A percentile compares a stretch with the other conserved stretches of the same genome.
These are phyloP conservation scores for Ogataea populi-albae DNA, from an alignment of 805 yeast genomes.

Conservation along the genomic window DNA sequence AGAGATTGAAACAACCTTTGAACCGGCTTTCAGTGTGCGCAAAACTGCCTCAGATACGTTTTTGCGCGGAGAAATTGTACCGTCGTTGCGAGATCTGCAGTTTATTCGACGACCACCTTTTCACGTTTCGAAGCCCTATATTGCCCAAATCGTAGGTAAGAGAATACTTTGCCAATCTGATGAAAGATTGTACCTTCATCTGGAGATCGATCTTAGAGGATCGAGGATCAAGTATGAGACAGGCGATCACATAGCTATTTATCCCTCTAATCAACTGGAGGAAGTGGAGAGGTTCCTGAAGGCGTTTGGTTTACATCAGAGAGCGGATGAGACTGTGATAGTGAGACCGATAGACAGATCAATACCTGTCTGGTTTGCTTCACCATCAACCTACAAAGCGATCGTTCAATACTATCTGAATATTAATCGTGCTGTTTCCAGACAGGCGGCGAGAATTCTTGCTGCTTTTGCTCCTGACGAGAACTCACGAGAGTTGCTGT, in stretches of 20 bases:
- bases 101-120: conserved; percentile 22
- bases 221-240: conserved; percentile 77
- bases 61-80: conserved; percentile 27
- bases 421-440: conserved; percentile 81
- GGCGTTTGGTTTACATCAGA: conserved; percentile 54
- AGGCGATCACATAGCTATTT: conserved; percentile 90
- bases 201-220: conserved; percentile 69
- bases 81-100: conserved; percentile 14
- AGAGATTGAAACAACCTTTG: conserved; percentile 61
- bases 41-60: conserved; percentile 29
- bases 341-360: conserved; percentile 66
- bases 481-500: conserved; percentile 44
- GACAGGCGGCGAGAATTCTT: conserved; percentile 68
- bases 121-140: conserved; percentile 49
- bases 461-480: conserved; percentile 73
- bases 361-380: conserved; percentile 52
- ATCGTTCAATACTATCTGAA: conserved; percentile 77
- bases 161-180: conserved; percentile 58
- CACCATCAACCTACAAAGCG: conserved; percentile 76
- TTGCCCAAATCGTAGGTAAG: conserved; percentile 56
- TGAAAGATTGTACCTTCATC: conserved; percentile 72
- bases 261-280: conserved; percentile 77
- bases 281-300: conserved; percentile 60
- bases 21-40: conserved; percentile 53
- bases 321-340: conserved; percentile 49